Conservation (phyloP, 495 filamentous ascomycete species). For the Sporormia fimetaria region DNA sequence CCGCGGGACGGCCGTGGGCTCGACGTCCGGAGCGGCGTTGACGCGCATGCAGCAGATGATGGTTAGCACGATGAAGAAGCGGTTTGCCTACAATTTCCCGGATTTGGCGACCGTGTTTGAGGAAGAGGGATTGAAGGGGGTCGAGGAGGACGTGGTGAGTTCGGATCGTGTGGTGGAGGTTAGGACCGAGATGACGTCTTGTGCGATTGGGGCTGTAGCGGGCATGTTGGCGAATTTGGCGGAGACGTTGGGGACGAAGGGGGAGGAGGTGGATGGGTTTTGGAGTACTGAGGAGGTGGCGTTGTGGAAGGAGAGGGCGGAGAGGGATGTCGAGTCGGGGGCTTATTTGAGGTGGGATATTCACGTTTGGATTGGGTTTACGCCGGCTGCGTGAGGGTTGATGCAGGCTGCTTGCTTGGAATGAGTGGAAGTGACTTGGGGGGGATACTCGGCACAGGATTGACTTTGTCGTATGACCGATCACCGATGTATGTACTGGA, state of each 20-base stretch:
- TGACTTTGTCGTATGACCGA: no score
- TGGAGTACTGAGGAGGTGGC: slow-evolving; percentile 13
- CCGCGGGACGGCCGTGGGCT: slow-evolving; percentile 5
- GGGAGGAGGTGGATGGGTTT: slow-evolving; percentile 8
- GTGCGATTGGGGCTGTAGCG: slow-evolving; percentile 13
- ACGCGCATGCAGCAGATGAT: slow-evolving; percentile 6
- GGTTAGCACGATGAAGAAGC: slow-evolving; percentile 3
- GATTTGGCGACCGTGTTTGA: slow-evolving; percentile 6
- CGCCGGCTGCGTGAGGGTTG: no score
- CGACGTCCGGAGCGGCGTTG: slow-evolving; percentile 4
- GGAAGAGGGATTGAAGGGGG: slow-evolving; percentile 10
- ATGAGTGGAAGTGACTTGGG: no score
- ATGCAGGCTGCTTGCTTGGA: no score
- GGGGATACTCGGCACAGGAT: no score
- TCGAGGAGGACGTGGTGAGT: slow-evolving; percentile 17
- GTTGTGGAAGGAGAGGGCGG: slow-evolving; percentile 4
- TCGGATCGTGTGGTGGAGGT: slow-evolving; percentile 15
- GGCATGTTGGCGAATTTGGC: slow-evolving; percentile 16
- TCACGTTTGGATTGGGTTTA: slow-evolving; percentile 14
- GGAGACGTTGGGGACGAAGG: not conserved
- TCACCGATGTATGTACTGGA: no score
- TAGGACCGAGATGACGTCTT: slow-evolving; percentile 11
- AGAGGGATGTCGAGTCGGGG: slow-evolving; percentile 10
- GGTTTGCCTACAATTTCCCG: slow-evolving; percentile 15
- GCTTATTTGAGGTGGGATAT: slow-evolving; percentile 20